Evolutionary conservation across 129 eudicot genomes (phyloP).

Genomic region (Daucus carota): DH1_v3.0 NC_030381.2:38168001-38168500

Average conservation of each 20-base stretch:
- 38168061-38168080: neutral
- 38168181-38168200: constrained; percentile 2
- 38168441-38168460: neutral
- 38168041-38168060: neutral
- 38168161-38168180: neutral
- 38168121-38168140: neutral
- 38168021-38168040: constrained; percentile 2
- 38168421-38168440: neutral
- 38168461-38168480: neutral
- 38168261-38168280: neutral
- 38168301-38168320: neutral
- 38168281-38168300: neutral
- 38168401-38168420: constrained; percentile 5
- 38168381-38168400: constrained; percentile 2
- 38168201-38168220: constrained; percentile 5
- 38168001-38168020: neutral
- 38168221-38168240: neutral
- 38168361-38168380: neutral
- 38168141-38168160: neutral
- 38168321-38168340: neutral
- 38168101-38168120: neutral
- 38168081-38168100: neutral
- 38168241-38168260: neutral
- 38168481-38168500: neutral
- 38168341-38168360: neutral